Evolutionary conservation across 2,329 filamentous ascomycete species (phyloP).

Genomic region (Ambrosiella beaveri): DNA sequence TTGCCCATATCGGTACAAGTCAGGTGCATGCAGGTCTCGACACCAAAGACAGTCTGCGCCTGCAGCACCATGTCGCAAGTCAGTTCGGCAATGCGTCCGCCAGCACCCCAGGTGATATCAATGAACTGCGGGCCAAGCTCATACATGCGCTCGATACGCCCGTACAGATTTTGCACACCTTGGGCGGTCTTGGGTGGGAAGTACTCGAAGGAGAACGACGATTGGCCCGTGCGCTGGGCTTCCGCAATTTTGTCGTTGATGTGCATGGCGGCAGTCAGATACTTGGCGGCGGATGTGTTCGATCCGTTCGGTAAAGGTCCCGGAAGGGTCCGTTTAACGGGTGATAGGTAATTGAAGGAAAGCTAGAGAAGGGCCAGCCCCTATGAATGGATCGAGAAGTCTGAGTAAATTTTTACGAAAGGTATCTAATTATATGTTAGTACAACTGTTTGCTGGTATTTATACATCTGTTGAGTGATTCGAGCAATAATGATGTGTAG

Average conservation of each 20-base stretch:
- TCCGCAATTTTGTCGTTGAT: slow-evolving; percentile 82
- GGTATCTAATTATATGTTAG: not conserved
- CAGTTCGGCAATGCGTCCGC: slow-evolving; percentile 74
- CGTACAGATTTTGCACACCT: slow-evolving; percentile 97
- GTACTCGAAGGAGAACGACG: slow-evolving; percentile 98
- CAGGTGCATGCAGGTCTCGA: slow-evolving; percentile 98
- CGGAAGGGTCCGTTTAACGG: not conserved
- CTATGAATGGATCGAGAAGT: not conserved
- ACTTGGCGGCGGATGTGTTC: not conserved
- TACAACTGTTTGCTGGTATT: not conserved
- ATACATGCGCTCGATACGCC: slow-evolving; percentile 99
- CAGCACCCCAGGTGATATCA: slow-evolving; percentile 96
- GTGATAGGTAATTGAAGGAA: not conserved
- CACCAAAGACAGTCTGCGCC: slow-evolving; percentile 82
- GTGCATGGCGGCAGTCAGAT: slow-evolving; percentile 51
- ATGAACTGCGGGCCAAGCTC: slow-evolving; percentile 86
- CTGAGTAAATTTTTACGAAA: not conserved
- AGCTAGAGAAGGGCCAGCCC: not conserved
- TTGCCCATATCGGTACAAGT: slow-evolving; percentile 97
- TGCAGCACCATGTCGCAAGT: slow-evolving; percentile 97
- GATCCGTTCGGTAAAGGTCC: not conserved
- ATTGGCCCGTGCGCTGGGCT: slow-evolving; percentile 58
- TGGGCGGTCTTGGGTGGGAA: slow-evolving; percentile 96
- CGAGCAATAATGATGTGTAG: too few species aligned
- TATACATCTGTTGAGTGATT: too few species aligned